Conservation (phyloP, 2,329 filamentous ascomycete species). For the Botrytis squamosa region DNA sequence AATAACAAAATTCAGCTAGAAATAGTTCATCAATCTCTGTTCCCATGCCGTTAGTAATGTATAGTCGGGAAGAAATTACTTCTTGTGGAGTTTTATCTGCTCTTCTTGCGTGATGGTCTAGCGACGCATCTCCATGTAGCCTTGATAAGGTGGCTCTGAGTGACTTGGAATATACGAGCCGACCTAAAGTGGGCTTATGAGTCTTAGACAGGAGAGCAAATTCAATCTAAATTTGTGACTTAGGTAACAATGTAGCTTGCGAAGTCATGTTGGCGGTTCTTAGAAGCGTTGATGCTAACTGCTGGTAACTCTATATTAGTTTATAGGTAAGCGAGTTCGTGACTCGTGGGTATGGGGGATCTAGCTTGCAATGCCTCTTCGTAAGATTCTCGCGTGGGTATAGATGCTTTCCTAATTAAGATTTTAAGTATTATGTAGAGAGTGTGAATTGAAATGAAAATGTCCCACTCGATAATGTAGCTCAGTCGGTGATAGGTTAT, state of each 20-base stretch:
- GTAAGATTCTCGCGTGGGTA: neutral
- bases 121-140: neutral
- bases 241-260: neutral
- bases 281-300: rapidly evolving
- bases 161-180: neutral
- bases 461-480: too few species aligned
- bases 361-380: neutral
- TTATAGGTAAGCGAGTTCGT: neutral
- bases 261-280: neutral
- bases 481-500: too few species aligned
- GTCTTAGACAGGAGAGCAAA: neutral
- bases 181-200: neutral
- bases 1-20: neutral
- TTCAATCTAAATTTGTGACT: neutral
- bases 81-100: neutral
- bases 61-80: rapidly evolving
- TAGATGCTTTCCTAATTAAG: rapidly evolving
- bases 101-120: neutral
- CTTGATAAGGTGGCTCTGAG: rapidly evolving
- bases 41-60: neutral
- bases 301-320: rapidly evolving
- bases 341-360: neutral
- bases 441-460: too few species aligned
- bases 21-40: rapidly evolving
- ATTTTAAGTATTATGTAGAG: too few species aligned